Evolutionary conservation across 1,284 basidiomycete species (phyloP).

Genomic region (Ceratobasidium sp.): DNA sequence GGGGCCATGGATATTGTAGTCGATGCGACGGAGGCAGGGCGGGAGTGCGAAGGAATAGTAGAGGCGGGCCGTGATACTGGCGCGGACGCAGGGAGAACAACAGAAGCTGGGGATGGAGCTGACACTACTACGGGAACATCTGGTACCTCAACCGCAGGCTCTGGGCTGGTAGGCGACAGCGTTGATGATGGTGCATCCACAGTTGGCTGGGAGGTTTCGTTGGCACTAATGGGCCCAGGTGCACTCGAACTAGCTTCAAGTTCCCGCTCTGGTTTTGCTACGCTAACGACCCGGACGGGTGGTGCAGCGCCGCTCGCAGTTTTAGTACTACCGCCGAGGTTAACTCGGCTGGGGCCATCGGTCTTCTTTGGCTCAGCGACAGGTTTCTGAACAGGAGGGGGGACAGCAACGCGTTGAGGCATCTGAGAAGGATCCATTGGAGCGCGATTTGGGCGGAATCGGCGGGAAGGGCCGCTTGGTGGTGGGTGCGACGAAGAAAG

Average conservation of each 20-base stretch:
- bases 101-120: constrained; percentile 8
- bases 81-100: constrained; percentile 10
- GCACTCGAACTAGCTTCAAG: constrained; percentile 1
- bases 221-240: neutral
- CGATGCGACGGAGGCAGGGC: constrained; percentile 29
- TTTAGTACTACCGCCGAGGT: constrained; percentile 12
- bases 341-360: constrained; percentile 25
- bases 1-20: constrained; percentile 11
- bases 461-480: constrained; percentile 3
- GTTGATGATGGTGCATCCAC: neutral
- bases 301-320: neutral
- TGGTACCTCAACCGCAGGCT: neutral
- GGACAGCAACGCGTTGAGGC: constrained; percentile 38
- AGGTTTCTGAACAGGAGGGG: constrained; percentile 22
- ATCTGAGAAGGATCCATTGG: constrained; percentile 43
- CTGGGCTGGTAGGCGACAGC: neutral
- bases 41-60: constrained; percentile 14
- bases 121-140: neutral
- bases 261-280: constrained; percentile 6
- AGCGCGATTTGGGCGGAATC: constrained; percentile 25
- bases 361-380: constrained; percentile 20
- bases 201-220: neutral
- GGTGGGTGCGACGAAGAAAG: neutral
- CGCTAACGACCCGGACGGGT: constrained; percentile 25
- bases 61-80: constrained; percentile 33